Percentiles rank a stretch among this genome's conserved stretches.
These are phyloP conservation scores for Trypanosoma conorhini DNA, from an alignment of 208 protist genomes.

Conservation along the genomic window DNA sequence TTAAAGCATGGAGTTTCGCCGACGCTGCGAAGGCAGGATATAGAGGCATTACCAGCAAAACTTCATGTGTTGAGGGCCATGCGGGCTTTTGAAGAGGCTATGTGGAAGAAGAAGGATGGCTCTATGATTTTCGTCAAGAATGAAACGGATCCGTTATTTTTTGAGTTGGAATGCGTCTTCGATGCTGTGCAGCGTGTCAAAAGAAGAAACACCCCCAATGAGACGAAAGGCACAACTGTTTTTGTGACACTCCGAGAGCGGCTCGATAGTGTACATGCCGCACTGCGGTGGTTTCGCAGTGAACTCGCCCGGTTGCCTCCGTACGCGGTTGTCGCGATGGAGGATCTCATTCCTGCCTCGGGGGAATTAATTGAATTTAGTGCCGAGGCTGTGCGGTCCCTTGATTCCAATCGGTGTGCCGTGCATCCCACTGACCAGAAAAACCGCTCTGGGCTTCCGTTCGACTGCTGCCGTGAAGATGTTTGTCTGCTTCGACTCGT, in stretches of 20 bases:
- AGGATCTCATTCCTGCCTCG: slow-evolving; percentile 21
- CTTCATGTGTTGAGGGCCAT: neutral
- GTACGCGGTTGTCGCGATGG: slow-evolving; percentile 17
- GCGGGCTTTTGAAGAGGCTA: neutral
- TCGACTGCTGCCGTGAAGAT: slow-evolving; percentile 23
- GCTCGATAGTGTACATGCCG: neutral
- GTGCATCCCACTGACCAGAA: slow-evolving; percentile 6
- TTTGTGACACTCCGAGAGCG: slow-evolving; percentile 13
- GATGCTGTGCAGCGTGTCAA: slow-evolving; percentile 1
- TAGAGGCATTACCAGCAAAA: neutral
- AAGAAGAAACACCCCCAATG: neutral
- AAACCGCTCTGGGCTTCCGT: slow-evolving; percentile 5
- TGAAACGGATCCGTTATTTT: neutral
- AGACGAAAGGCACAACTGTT: neutral
- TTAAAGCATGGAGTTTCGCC: slow-evolving; percentile 13
- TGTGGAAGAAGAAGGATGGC: neutral
- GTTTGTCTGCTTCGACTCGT: slow-evolving; percentile 13
- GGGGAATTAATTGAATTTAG: slow-evolving; percentile 1
- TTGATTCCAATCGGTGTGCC: slow-evolving; percentile 2
- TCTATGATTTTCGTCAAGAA: neutral
- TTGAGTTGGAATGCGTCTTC: slow-evolving; percentile 1
- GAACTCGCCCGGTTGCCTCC: neutral
- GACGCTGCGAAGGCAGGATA: neutral
- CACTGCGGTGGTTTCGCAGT: slow-evolving; percentile 12
- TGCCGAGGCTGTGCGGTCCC: neutral